Conservation (phyloP, 306 rosid genomes). For the Castanea crenata region DNA sequence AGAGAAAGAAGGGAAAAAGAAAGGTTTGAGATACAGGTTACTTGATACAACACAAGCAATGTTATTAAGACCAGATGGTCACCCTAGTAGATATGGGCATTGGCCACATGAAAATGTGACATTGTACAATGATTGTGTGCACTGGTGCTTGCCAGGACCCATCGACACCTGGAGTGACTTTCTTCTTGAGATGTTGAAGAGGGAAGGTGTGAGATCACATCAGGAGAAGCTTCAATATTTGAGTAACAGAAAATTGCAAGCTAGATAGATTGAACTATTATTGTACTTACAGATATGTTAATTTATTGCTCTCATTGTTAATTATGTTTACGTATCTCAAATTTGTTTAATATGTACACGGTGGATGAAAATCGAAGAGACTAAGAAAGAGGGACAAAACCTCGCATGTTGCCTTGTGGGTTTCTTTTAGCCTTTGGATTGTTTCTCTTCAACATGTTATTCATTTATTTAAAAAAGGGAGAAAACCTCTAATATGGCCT, state of each 20-base stretch:
- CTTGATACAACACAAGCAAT: constrained; percentile 66
- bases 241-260: constrained; percentile 23
- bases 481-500: no score
- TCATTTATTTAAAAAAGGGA: no score
- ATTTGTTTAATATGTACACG: not conserved
- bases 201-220: constrained; percentile 67
- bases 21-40: constrained; percentile 56
- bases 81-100: constrained; percentile 82
- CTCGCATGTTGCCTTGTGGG: no score
- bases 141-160: constrained; percentile 92
- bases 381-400: no score
- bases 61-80: constrained; percentile 86
- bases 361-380: not conserved
- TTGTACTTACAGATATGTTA: not conserved
- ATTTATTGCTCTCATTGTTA: not conserved
- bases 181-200: constrained; percentile 70
- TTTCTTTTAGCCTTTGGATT: no score
- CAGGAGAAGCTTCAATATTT: constrained; percentile 45
- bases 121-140: constrained; percentile 82
- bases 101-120: constrained; percentile 75
- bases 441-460: no score
- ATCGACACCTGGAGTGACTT: constrained; percentile 83
- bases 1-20: constrained; percentile 53
- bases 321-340: not conserved
- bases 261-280: not conserved